These are phyloP conservation scores for Edaphochlamys debaryana DNA, from an alignment of 139 green algal species.

Conservation along the genomic window DNA sequence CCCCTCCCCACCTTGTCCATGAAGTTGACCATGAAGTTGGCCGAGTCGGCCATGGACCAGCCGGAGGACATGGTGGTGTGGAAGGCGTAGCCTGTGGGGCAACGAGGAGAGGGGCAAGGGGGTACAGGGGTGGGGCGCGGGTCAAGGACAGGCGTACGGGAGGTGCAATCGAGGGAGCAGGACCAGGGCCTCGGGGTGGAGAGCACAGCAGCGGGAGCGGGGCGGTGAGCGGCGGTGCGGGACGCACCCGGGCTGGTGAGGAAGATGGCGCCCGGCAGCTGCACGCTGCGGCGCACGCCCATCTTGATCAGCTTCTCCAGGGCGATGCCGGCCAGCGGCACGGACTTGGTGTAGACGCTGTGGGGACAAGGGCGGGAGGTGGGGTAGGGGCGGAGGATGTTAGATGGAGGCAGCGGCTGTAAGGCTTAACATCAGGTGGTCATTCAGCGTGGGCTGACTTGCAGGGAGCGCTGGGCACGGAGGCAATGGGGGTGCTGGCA, in stretches of 20 bases:
- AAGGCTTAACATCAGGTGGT: no score
- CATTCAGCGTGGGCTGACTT: no score
- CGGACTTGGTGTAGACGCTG: slow-evolving; percentile 40
- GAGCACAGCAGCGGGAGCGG: no score
- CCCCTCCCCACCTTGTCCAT: slow-evolving; percentile 22
- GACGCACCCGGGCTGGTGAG: slow-evolving; percentile 24
- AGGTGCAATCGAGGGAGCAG: not conserved
- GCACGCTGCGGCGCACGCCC: slow-evolving; percentile 13
- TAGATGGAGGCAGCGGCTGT: not conserved
- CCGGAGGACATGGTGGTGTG: slow-evolving; percentile 38
- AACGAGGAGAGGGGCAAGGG: no score
- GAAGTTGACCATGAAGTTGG: slow-evolving; percentile 44
- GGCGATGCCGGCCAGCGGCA: slow-evolving; percentile 4
- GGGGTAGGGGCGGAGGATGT: not conserved
- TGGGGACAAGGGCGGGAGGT: not conserved
- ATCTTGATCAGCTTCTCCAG: slow-evolving; percentile 31
- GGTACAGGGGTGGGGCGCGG: not conserved
- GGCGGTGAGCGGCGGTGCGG: no score
- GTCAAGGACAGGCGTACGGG: not conserved
- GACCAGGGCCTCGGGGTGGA: no score
- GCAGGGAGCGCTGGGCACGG: no score
- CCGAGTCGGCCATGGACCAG: slow-evolving; percentile 37
- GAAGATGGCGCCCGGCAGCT: slow-evolving; percentile 35
- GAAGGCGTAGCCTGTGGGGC: slow-evolving; percentile 39
- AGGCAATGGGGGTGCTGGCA: no score